Evolutionary conservation across 805 yeast species (phyloP).

Genomic region (Ogataea trehalophila): DNA sequence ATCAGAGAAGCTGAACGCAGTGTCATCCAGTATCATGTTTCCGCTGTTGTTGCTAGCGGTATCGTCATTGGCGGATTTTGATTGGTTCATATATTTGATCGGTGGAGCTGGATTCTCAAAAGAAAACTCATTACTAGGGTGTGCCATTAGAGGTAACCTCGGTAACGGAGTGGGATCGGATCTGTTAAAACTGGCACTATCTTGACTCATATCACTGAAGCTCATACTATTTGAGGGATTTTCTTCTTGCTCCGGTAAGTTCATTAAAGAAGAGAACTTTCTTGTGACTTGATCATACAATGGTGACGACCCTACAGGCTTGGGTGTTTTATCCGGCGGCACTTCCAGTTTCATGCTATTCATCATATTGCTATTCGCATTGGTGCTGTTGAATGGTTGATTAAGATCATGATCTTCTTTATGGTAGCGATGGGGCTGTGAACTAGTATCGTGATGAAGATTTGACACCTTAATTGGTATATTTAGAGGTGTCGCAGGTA

Average conservation of each 20-base stretch:
- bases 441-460: background rate
- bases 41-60: background rate
- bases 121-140: slow-evolving; percentile 5
- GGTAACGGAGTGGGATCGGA: background rate
- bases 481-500: slow-evolving; percentile 3
- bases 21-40: background rate
- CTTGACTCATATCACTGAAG: background rate
- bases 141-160: background rate
- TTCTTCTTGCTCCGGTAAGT: slow-evolving; percentile 7
- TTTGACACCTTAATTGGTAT: slow-evolving; percentile 17
- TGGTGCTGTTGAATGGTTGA: background rate
- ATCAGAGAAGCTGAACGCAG: background rate
- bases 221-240: background rate
- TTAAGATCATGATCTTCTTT: background rate
- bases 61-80: background rate
- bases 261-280: slow-evolving; percentile 14
- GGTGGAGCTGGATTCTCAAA: slow-evolving; percentile 6
- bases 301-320: slow-evolving; percentile 10
- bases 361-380: background rate
- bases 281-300: slow-evolving; percentile 19
- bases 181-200: background rate
- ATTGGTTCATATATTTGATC: background rate
- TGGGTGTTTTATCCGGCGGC: background rate
- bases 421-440: background rate
- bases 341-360: background rate